These are phyloP conservation scores for Lactarius vividus DNA, from an alignment of 768 basidiomycete genomes.

Conservation along the genomic window DNA sequence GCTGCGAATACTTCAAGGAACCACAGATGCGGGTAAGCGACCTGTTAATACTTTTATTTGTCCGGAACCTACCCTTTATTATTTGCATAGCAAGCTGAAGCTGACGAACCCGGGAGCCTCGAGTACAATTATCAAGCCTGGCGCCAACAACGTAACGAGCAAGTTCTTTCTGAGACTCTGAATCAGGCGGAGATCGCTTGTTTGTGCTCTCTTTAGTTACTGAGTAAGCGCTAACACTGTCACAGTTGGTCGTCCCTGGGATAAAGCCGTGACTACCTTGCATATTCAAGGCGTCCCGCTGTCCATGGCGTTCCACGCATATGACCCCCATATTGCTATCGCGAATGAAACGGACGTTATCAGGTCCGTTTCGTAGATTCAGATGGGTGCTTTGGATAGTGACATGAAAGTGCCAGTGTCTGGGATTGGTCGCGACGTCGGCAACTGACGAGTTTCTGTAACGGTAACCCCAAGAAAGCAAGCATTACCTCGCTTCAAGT, in stretches of 20 bases:
- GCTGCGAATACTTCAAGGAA: conserved; percentile 95
- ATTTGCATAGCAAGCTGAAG: conserved; percentile 74
- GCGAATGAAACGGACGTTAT: conserved; percentile 86
- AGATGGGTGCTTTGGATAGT: conserved; percentile 9
- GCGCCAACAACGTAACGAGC: conserved; percentile 89
- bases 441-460: conserved; percentile 79
- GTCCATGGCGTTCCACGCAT: conserved; percentile 87
- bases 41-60: background rate
- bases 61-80: conserved; percentile 23
- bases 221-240: conserved; percentile 13
- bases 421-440: conserved; percentile 91
- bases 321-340: conserved; percentile 82
- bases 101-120: conserved; percentile 91
- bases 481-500: conserved; percentile 86
- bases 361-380: conserved; percentile 48
- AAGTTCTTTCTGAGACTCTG: conserved; percentile 65
- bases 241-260: conserved; percentile 66
- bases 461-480: conserved; percentile 79
- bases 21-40: conserved; percentile 92
- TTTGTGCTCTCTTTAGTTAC: conserved; percentile 37
- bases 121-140: conserved; percentile 95
- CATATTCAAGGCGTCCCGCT: conserved; percentile 59
- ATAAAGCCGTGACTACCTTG: conserved; percentile 64
- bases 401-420: conserved; percentile 50
- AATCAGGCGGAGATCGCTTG: conserved; percentile 73